These are phyloP conservation scores for Ogataea trehalophila DNA, from an alignment of 805 yeast species.

Conservation along the genomic window DNA sequence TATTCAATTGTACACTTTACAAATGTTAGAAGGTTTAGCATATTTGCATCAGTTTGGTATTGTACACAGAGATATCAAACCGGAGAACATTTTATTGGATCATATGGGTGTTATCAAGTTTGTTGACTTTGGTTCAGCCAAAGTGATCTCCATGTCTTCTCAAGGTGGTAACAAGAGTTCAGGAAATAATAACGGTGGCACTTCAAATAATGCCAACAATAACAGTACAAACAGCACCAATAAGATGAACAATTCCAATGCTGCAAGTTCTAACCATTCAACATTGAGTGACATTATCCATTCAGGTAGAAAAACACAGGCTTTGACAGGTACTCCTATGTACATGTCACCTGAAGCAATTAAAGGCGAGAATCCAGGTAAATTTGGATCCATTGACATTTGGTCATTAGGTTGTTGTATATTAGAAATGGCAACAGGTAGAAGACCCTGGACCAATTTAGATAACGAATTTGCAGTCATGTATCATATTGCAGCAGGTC, in stretches of 20 bases:
- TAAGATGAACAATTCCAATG: conserved; percentile 2
- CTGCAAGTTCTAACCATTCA: conserved; percentile 8
- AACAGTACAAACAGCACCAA: not conserved
- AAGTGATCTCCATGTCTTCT: conserved; percentile 69
- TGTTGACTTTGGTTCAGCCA: conserved; percentile 98
- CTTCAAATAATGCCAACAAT: not conserved
- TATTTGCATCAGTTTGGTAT: conserved; percentile 92
- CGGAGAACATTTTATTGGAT: conserved; percentile 86
- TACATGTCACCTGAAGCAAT: conserved; percentile 98
- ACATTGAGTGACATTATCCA: conserved; percentile 15
- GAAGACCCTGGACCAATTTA: conserved; percentile 92
- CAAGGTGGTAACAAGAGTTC: conserved; percentile 11
- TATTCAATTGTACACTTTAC: conserved; percentile 82
- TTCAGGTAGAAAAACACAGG: conserved; percentile 25
- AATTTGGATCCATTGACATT: conserved; percentile 71
- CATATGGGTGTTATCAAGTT: conserved; percentile 90
- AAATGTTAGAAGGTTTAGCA: conserved; percentile 92
- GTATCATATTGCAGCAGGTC: conserved; percentile 97
- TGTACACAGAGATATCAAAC: conserved; percentile 96
- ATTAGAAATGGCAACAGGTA: conserved; percentile 93
- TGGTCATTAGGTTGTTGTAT: conserved; percentile 98
- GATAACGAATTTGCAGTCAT: conserved; percentile 98
- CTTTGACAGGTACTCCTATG: conserved; percentile 93
- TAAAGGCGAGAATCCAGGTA: conserved; percentile 62
- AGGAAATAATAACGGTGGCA: conserved; percentile 30